Conservation (phyloP, 83 land plant species). For the Thuja plicata region DNA sequence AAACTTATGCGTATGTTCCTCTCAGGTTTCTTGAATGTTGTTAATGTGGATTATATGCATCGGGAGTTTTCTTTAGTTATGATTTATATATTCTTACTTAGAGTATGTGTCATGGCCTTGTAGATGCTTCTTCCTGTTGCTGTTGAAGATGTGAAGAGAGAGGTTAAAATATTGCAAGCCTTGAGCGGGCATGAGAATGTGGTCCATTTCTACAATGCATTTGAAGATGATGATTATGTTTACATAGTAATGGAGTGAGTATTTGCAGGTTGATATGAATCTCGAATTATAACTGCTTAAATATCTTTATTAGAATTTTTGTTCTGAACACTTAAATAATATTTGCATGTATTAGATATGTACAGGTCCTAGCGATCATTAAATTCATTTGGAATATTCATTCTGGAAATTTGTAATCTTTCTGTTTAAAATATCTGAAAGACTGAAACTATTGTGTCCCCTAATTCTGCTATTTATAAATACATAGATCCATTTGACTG, state of each 20-base stretch:
- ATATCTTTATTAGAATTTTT: not conserved
- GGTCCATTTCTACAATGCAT: constrained; percentile 83
- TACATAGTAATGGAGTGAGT: constrained; percentile 97
- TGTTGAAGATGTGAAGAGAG: constrained; percentile 90
- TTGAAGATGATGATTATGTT: constrained; percentile 84
- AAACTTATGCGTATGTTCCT: not conserved
- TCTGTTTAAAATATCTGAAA: not conserved
- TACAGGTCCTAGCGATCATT: not conserved
- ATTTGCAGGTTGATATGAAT: not conserved
- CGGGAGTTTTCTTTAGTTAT: not conserved
- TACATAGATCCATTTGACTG: not conserved
- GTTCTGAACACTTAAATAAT: not conserved
- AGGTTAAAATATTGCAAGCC: constrained; percentile 83
- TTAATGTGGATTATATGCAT: not conserved
- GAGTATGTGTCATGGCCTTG: constrained; percentile 3
- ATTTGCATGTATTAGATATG: not conserved
- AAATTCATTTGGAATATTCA: not conserved
- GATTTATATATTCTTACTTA: not conserved
- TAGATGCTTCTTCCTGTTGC: constrained; percentile 93
- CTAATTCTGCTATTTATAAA: not conserved
- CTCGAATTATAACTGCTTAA: not conserved
- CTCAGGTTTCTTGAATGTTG: not conserved
- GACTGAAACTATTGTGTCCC: not conserved
- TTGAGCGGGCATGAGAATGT: constrained; percentile 88
- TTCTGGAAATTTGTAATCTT: not conserved